Evolutionary conservation across 1,284 basidiomycete species (phyloP).

Genomic region (Amylostereum areolatum): DNA sequence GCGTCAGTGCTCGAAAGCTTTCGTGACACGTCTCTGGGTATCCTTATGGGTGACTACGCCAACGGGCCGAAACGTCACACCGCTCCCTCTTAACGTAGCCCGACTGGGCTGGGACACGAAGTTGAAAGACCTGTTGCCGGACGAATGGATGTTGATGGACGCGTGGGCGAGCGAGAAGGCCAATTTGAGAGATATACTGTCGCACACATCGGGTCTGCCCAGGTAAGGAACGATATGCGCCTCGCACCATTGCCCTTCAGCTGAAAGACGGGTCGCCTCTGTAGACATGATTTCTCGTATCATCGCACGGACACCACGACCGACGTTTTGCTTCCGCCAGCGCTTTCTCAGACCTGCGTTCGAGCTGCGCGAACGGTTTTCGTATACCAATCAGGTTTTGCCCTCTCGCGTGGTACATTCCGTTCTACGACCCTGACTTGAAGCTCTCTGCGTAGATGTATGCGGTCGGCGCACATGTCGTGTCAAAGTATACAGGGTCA

Average conservation of each 20-base stretch:
- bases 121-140: slow-evolving; percentile 31
- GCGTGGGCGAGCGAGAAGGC: slow-evolving; percentile 27
- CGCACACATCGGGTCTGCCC: slow-evolving; percentile 13
- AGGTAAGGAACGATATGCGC: slow-evolving; percentile 4
- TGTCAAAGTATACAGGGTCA: slow-evolving; percentile 26
- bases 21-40: slow-evolving; percentile 32
- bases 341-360: slow-evolving; percentile 27
- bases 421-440: not conserved
- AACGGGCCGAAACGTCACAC: slow-evolving; percentile 21
- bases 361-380: slow-evolving; percentile 33
- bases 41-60: slow-evolving; percentile 27
- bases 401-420: not conserved
- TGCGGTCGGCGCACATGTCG: slow-evolving; percentile 24
- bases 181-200: slow-evolving; percentile 31
- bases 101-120: slow-evolving; percentile 31
- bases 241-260: no score
- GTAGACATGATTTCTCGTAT: slow-evolving; percentile 28
- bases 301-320: slow-evolving; percentile 19
- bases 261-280: not conserved
- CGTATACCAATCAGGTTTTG: slow-evolving; percentile 35
- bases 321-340: slow-evolving; percentile 24
- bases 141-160: slow-evolving; percentile 33
- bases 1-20: slow-evolving; percentile 42
- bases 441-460: slow-evolving; percentile 26
- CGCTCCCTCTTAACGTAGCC: slow-evolving; percentile 19